Evolutionary conservation across 1,284 basidiomycete species (phyloP).

Genomic region (Cutaneotrichosporon dermatis): DNA sequence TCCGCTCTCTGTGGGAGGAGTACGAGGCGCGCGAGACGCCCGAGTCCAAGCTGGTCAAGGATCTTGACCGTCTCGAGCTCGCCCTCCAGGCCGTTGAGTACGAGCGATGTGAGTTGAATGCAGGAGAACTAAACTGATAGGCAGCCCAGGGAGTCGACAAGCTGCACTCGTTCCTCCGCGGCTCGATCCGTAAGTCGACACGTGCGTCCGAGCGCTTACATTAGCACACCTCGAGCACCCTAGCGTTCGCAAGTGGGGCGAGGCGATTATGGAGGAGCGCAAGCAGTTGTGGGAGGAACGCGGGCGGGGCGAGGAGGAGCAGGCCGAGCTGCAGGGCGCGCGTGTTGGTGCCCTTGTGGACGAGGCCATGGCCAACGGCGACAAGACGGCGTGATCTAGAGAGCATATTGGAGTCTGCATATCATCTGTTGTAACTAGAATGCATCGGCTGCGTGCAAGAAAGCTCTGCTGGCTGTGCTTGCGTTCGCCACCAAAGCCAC

Average conservation of each 20-base stretch:
- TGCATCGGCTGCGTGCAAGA: not conserved
- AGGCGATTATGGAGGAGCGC: slow-evolving; percentile 59
- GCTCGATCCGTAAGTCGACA: slow-evolving; percentile 40
- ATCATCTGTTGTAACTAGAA: not conserved
- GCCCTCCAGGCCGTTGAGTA: slow-evolving; percentile 62
- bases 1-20: slow-evolving; percentile 81
- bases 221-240: slow-evolving; percentile 60
- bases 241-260: slow-evolving; percentile 71
- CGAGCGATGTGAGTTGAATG: slow-evolving; percentile 48
- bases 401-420: not conserved
- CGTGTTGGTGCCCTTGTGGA: slow-evolving; percentile 19
- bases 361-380: not conserved
- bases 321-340: slow-evolving; percentile 27
- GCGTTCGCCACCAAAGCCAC: too few relatives aligned
- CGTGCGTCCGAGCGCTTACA: not conserved
- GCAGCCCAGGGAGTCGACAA: slow-evolving; percentile 44
- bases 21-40: slow-evolving; percentile 78
- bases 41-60: slow-evolving; percentile 89
- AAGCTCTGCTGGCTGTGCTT: too few relatives aligned
- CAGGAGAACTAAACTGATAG: not conserved
- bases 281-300: slow-evolving; percentile 39
- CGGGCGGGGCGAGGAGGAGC: slow-evolving; percentile 36
- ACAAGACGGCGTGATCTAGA: not conserved
- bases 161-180: slow-evolving; percentile 46
- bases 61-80: slow-evolving; percentile 91